Base-by-base conservation (phyloP, 768 basidiomycete species). In the Tricholoma terreum region DNA sequence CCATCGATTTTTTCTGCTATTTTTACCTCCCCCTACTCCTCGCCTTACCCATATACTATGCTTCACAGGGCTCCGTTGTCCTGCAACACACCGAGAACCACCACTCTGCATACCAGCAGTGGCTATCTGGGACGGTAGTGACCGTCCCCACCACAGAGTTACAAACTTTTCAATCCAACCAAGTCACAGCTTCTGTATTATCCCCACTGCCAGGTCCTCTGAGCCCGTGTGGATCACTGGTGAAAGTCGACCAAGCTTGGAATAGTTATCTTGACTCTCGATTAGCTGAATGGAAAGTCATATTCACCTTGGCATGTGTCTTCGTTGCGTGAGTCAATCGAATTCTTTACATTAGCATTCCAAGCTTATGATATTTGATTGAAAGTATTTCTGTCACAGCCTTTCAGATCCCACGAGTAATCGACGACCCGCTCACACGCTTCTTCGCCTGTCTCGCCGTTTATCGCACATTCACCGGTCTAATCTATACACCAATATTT, bases 91-190 rank as follows among this genome's bases (percentile, higher is more conserved):
- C 57, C 22, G 55, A 58, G 11, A 30, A 54, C 19, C 55, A 59
- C 57, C 52, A 54, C 33, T 46, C 57, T 11, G 59, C 60, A 9
- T 63, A 60, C 38, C 51, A 56, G 6, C 54, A 60, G 27, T 60
- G 59, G 59, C 45, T 12, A 22, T 17, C 45, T 22, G 45, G 5
- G 45, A 27, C 30, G 12, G 8, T 22, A 5, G 45, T 10, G 8
- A 50, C n/a, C 35, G 17, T 45, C 15, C 35, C 34, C 6, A 22
- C 50, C 22, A 52, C 52, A 3, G 48, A 53, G 21, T 22, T 55
- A 10, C 57, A 52, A 10, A 22, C 12, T 21, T 21, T 15, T 8
- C 45, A 15, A 48, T 17, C 17, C 19, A 22, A 48, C 19, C 17
- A 22, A 2, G 4, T 5, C 19, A 22, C 6, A 5, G 45, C 1